Evolutionary conservation across 345 rosid species (phyloP).

Genomic region (Citrus reticulata): DNA sequence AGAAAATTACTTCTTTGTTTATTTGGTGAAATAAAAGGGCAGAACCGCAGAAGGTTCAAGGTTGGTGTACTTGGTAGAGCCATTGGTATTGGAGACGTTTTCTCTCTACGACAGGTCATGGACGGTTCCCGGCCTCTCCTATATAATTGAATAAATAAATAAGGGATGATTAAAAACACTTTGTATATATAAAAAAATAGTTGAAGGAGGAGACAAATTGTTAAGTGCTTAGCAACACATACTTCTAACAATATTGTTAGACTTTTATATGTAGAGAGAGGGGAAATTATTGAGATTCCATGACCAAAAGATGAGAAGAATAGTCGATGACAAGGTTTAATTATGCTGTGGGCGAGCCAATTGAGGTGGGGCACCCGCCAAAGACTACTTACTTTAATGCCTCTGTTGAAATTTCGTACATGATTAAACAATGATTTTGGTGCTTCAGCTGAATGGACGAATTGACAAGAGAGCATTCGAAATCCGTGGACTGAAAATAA

Average conservation of each 20-base stretch:
- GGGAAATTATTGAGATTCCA: background rate
- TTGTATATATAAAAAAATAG: no score
- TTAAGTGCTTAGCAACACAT: background rate
- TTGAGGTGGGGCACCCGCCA: background rate
- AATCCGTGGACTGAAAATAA: no score
- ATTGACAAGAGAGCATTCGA: no score
- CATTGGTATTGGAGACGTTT: background rate
- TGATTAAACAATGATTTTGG: background rate
- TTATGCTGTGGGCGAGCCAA: background rate
- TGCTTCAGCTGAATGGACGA: background rate
- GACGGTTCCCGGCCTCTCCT: background rate
- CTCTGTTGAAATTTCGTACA: background rate
- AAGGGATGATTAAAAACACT: no score
- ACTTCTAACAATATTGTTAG: background rate
- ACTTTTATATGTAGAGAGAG: background rate
- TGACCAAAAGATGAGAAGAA: background rate
- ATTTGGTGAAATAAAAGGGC: background rate
- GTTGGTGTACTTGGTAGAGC: background rate
- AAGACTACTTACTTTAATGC: background rate
- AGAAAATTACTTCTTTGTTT: no score
- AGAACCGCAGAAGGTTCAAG: background rate
- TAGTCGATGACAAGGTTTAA: background rate
- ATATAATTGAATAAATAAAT: no score
- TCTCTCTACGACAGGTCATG: background rate
- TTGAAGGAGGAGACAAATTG: background rate